Percentiles rank a stretch among this genome's conserved stretches.
Evolutionary conservation across 352 stramenopile genomes (phyloP).

Genomic region (Stephanocyclus meneghinianus): DNA sequence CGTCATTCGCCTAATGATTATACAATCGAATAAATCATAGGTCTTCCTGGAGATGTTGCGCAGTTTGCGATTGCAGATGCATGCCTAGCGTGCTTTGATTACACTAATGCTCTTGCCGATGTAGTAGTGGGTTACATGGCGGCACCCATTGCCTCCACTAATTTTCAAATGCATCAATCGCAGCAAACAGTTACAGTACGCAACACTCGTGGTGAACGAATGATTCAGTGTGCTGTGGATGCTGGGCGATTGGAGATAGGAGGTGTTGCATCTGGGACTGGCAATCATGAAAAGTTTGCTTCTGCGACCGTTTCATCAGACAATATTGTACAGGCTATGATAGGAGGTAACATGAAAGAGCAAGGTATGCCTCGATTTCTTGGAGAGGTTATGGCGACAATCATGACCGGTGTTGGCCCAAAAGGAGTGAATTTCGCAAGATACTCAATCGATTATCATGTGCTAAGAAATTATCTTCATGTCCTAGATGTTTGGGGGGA

Average conservation of each 20-base stretch:
- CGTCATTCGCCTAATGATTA: background rate
- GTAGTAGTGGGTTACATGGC: constrained; percentile 82
- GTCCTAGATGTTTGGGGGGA: constrained; percentile 60
- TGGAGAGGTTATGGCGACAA: constrained; percentile 66
- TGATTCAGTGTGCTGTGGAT: constrained; percentile 65
- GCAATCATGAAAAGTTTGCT: constrained; percentile 64
- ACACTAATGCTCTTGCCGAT: constrained; percentile 80
- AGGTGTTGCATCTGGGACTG: constrained; percentile 42
- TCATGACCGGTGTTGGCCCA: constrained; percentile 62
- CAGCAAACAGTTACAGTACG: constrained; percentile 76
- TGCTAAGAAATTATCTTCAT: constrained; percentile 78
- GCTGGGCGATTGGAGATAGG: constrained; percentile 46
- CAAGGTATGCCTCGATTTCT: constrained; percentile 67
- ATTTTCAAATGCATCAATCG: constrained; percentile 68
- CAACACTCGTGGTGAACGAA: constrained; percentile 62
- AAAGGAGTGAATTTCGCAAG: constrained; percentile 76
- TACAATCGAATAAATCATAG: constrained; percentile 4
- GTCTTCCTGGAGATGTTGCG: constrained; percentile 71
- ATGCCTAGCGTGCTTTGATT: constrained; percentile 79
- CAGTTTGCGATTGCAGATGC: constrained; percentile 73
- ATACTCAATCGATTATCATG: constrained; percentile 81
- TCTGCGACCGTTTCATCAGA: constrained; percentile 64
- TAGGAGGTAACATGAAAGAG: constrained; percentile 47
- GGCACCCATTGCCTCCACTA: constrained; percentile 54
- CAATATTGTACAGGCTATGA: constrained; percentile 62